A percentile compares a stretch with the other conserved stretches of the same genome.
These are phyloP conservation scores for Citrus unshiu DNA, from an alignment of 345 rosid genomes.

Conservation along the genomic window DNA sequence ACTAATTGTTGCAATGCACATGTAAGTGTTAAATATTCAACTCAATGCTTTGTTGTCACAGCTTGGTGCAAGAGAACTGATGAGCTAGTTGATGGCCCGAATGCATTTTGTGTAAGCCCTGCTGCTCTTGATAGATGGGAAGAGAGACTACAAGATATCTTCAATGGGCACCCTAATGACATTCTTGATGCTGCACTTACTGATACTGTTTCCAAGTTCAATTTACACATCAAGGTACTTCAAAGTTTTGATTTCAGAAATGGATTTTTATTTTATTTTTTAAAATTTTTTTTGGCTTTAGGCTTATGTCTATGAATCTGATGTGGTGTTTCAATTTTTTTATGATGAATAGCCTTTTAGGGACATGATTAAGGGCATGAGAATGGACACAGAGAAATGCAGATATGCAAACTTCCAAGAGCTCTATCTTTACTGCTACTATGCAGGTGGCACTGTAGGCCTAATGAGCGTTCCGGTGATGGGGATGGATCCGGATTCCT, in stretches of 20 bases:
- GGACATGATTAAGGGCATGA: slow-evolving; percentile 69
- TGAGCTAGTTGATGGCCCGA: slow-evolving; percentile 60
- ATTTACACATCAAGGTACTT: slow-evolving; percentile 46
- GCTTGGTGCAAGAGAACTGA: slow-evolving; percentile 72
- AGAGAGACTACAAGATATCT: slow-evolving; percentile 53
- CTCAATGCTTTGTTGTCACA: slow-evolving; percentile 3
- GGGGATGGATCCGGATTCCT: slow-evolving; percentile 52
- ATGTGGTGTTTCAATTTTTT: not conserved
- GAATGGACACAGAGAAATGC: slow-evolving; percentile 50
- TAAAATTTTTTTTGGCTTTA: too few species aligned
- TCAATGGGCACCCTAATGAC: slow-evolving; percentile 50
- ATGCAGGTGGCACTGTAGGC: slow-evolving; percentile 60
- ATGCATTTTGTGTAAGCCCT: slow-evolving; percentile 35
- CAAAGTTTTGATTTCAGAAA: not conserved
- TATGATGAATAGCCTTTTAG: slow-evolving; percentile 41
- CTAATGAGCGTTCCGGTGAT: slow-evolving; percentile 62
- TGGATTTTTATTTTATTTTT: not conserved
- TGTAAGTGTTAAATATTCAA: too few species aligned
- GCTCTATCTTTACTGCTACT: slow-evolving; percentile 54
- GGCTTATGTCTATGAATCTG: not conserved
- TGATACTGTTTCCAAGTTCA: slow-evolving; percentile 48
- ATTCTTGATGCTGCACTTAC: slow-evolving; percentile 62
- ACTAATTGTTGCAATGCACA: too few species aligned
- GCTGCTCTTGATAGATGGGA: slow-evolving; percentile 55
- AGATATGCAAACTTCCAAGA: slow-evolving; percentile 47